phyloP scores from a whole-genome alignment of 768 basidiomycete species.

The Mycena maculata region DNA sequence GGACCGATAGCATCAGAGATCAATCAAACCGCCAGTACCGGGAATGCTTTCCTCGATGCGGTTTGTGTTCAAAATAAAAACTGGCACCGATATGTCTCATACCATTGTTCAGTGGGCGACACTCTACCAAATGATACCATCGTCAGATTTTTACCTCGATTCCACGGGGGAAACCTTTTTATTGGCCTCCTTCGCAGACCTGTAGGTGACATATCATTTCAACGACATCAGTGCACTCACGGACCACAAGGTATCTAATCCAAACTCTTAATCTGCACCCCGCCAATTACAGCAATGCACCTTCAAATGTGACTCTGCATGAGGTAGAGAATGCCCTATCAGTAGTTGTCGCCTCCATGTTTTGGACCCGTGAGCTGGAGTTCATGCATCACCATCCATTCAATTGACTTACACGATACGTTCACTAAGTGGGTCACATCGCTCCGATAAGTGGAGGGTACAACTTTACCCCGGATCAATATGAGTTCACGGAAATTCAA shows the following conservation, averaged over 20 bases:
- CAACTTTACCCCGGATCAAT: too few species aligned
- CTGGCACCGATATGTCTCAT: background rate
- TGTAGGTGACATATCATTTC: background rate
- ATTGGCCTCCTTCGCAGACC: background rate
- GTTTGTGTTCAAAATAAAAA: background rate
- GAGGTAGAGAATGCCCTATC: background rate
- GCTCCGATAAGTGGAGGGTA: too few species aligned
- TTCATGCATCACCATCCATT: too few species aligned
- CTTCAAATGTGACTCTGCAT: background rate
- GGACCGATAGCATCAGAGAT: background rate
- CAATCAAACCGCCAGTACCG: background rate
- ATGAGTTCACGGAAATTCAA: background rate
- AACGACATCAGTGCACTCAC: background rate
- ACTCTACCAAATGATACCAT: background rate
- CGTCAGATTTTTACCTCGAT: background rate
- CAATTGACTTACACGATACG: too few species aligned
- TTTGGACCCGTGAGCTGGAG: background rate
- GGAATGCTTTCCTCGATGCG: background rate
- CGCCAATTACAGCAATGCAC: background rate
- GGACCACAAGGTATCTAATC: background rate
- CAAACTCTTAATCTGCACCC: background rate
- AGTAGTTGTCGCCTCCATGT: background rate
- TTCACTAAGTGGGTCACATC: too few species aligned
- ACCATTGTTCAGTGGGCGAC: background rate
- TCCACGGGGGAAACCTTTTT: too few species aligned